Evolutionary conservation across 164 flowering plant species (phyloP).

Genomic region (Protea cynaroides): DNA sequence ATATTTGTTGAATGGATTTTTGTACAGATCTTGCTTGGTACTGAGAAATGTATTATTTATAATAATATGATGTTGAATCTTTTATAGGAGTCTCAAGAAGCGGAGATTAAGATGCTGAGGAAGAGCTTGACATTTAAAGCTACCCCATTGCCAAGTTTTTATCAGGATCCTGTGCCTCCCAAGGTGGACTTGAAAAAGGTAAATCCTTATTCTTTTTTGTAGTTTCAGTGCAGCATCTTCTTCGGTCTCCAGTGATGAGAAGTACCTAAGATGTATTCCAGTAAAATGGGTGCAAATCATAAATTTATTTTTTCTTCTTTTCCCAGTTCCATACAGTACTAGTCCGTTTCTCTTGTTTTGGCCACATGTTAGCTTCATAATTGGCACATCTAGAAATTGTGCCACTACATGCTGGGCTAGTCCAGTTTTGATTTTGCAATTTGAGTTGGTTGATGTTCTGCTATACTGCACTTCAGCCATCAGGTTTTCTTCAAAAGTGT

Average conservation of each 20-base stretch:
- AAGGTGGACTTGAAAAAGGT: conserved; percentile 87
- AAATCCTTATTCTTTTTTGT: conserved; percentile 1
- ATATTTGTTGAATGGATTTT: background rate
- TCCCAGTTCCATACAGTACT: too few relatives aligned
- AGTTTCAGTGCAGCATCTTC: background rate
- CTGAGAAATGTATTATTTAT: background rate
- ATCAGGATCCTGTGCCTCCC: conserved; percentile 86
- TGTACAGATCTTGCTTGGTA: background rate
- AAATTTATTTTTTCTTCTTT: too few relatives aligned
- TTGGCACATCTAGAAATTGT: too few relatives aligned
- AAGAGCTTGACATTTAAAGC: conserved; percentile 88
- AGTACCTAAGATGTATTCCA: background rate
- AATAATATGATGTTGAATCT: background rate
- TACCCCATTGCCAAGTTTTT: conserved; percentile 93
- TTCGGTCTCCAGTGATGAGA: background rate
- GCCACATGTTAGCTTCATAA: too few relatives aligned
- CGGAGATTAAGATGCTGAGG: conserved; percentile 76
- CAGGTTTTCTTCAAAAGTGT: too few relatives aligned
- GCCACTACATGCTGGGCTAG: too few relatives aligned
- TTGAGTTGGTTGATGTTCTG: too few relatives aligned
- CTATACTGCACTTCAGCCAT: too few relatives aligned
- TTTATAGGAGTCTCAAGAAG: conserved; percentile 77
- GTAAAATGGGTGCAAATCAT: too few relatives aligned
- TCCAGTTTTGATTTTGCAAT: too few relatives aligned
- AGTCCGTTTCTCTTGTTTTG: too few relatives aligned